Conservation (phyloP, 768 basidiomycete genomes). For the Russula olivacea region DNA sequence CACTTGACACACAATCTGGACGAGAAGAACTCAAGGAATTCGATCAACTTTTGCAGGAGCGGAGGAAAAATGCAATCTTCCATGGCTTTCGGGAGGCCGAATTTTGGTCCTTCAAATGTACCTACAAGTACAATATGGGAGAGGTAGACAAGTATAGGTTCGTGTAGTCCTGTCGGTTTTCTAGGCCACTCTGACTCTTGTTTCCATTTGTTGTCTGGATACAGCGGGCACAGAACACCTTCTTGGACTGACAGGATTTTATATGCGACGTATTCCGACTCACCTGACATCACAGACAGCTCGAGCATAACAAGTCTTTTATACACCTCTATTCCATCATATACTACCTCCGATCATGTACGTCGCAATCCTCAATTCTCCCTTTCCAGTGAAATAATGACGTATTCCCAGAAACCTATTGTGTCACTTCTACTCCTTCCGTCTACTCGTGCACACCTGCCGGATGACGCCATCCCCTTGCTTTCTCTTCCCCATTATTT, state of each 20-base stretch:
- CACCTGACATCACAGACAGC: conserved; percentile 42
- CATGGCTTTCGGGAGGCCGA: conserved; percentile 78
- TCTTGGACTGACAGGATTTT: conserved; percentile 93
- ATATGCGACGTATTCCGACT: conserved; percentile 71
- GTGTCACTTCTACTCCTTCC: conserved; percentile 66
- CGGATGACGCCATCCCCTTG: conserved; percentile 33
- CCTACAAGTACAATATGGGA: conserved; percentile 81
- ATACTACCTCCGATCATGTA: conserved; percentile 89
- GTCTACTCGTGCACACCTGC: conserved; percentile 30
- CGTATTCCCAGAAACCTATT: conserved; percentile 68
- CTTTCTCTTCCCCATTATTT: conserved; percentile 49
- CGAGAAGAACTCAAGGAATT: conserved; percentile 61
- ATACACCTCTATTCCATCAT: conserved; percentile 76
- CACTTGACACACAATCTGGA: conserved; percentile 35
- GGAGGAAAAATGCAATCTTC: conserved; percentile 57
- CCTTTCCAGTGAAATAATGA: conserved; percentile 3
- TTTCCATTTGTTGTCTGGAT: conserved; percentile 2
- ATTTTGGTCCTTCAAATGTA: conserved; percentile 82
- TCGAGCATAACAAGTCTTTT: conserved; percentile 59
- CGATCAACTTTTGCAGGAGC: conserved; percentile 66
- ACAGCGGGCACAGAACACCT: conserved; percentile 64
- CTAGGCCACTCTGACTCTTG: conserved; percentile 9
- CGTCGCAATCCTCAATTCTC: conserved; percentile 28
- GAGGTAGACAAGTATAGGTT: conserved; percentile 80
- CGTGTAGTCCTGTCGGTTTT: conserved; percentile 25